Conservation (phyloP, 768 basidiomycete genomes). For the Antrodiella citrinella region DNA sequence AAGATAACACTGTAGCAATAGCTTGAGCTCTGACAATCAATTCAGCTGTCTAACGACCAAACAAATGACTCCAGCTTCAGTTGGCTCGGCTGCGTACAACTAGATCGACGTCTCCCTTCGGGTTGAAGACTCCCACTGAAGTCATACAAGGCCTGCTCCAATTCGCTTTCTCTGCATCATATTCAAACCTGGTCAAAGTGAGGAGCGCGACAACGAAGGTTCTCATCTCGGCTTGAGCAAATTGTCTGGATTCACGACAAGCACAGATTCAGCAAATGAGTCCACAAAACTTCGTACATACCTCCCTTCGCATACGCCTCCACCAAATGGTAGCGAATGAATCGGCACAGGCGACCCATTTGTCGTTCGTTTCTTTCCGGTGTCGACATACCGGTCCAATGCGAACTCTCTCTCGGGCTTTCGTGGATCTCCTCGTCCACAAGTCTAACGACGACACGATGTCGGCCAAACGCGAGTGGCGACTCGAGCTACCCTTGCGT, state of each 20-base stretch:
- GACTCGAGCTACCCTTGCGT: no score
- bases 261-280: background rate
- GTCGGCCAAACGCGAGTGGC: no score
- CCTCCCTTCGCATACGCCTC: conserved; percentile 10
- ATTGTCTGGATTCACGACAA: background rate
- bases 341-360: conserved; percentile 12
- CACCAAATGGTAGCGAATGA: conserved; percentile 19
- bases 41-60: no score
- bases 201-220: background rate
- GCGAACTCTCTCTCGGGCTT: conserved; percentile 6
- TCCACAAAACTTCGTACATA: background rate
- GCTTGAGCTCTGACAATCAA: no score
- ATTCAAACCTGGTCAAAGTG: background rate
- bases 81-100: conserved; percentile 2
- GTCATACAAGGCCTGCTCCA: background rate
- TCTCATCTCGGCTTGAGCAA: background rate
- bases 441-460: background rate
- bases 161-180: background rate
- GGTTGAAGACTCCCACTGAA: background rate
- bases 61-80: conserved; percentile 3
- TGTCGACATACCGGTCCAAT: conserved; percentile 11
- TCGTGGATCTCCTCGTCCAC: conserved; percentile 15
- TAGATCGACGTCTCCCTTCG: conserved; percentile 1
- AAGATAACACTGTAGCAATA: no score
- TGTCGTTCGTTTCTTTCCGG: conserved; percentile 5